Evolutionary conservation across 2,329 filamentous ascomycete species (phyloP), one percentile per base, ranked within the genome.

Genomic region (Ophiostoma sp.): DNA sequence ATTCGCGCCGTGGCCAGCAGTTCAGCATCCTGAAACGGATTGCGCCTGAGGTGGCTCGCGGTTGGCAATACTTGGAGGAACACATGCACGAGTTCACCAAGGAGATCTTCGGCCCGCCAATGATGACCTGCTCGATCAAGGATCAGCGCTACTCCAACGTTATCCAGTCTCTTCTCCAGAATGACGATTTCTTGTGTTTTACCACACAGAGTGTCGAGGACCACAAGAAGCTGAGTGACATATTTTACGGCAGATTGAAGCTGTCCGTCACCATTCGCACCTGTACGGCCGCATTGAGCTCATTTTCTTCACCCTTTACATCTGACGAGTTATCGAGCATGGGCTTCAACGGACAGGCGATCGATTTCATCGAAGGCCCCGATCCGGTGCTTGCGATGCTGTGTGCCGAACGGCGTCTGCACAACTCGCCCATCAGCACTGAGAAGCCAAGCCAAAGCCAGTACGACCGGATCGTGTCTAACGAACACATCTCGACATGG

Each of bases 301-400:
- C 81, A 0, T 90, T 89, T 72, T 79, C 75, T 64, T 74, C 85
- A 7, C 85, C 86, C 0, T 74, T 91, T 5, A 78, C 84, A 0
- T 73, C 76, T 5, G 81, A 87, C 8, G 81, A 91, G 66, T 77
- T 92, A 68, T 74, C 75, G 66, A 69, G 74, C 55, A 69, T 87
- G 77, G 92, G 92, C 0, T 85, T 99, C 65, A 89, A 96, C 71
- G 88, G 89, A 1, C 97, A 90, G 79, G 88, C 92, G 0, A 82
- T 91, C 40, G 90, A 98, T 74, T 91, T 85, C 69, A 76, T 99
- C 5, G 84, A 88, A 45, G 95, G 94, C 0, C 96, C 96, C 0
- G 87, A 89, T 1, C 85, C 91, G 1, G 91, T 99, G 1, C 80
- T 98, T 45, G 89, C 92, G 6, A 95, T 96, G 90, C 84, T 99